Evolutionary conservation across 2,329 filamentous ascomycete species (phyloP).

Genomic region (Sclerotinia trifoliorum): DNA sequence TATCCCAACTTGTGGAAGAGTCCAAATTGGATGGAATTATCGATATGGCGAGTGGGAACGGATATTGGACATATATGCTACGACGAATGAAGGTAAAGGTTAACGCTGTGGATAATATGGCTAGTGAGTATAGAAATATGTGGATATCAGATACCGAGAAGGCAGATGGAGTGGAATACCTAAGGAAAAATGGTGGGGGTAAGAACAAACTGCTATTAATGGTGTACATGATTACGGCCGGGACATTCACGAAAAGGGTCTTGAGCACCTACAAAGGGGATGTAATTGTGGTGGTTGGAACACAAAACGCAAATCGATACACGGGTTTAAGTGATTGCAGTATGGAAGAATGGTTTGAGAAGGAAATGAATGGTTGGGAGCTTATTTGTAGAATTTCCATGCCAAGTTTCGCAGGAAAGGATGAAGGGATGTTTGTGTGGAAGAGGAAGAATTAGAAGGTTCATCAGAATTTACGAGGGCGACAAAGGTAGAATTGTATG

Average conservation of each 20-base stretch:
- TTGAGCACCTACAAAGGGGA: conserved; percentile 61
- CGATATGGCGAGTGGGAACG: conserved; percentile 70
- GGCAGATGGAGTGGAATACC: conserved; percentile 58
- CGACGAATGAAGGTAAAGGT: conserved; percentile 56
- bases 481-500: not conserved
- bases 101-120: conserved; percentile 63
- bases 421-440: conserved; percentile 70
- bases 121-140: conserved; percentile 64
- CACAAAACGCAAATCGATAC: conserved; percentile 72
- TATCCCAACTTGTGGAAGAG: conserved; percentile 51
- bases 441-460: conserved; percentile 14
- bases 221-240: conserved; percentile 68
- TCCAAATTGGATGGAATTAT: conserved; percentile 49
- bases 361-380: conserved; percentile 56
- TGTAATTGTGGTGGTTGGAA: conserved; percentile 69
- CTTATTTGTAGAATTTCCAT: conserved; percentile 63
- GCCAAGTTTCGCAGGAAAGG: conserved; percentile 74
- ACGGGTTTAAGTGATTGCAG: conserved; percentile 64
- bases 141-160: conserved; percentile 69
- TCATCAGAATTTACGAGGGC: not conserved
- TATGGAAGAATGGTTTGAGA: conserved; percentile 65
- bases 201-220: conserved; percentile 62
- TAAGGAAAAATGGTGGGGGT: conserved; percentile 50
- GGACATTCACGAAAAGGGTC: conserved; percentile 62
- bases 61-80: conserved; percentile 74